Percentiles rank a stretch among this genome's conserved stretches.
Evolutionary conservation across 129 eudicot genomes (phyloP).

Genomic region (Sambucus nigra): DNA sequence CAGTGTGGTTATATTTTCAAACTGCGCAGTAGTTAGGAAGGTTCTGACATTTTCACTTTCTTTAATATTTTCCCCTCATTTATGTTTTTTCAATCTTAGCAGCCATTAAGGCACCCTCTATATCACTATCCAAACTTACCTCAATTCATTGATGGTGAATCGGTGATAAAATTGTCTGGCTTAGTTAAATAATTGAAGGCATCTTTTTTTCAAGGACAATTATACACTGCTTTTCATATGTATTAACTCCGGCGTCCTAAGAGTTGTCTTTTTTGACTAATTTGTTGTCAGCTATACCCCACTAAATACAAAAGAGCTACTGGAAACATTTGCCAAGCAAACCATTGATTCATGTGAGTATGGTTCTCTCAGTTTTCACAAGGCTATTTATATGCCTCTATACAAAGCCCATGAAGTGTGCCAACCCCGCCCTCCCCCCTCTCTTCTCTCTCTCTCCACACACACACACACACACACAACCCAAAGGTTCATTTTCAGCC

Average conservation of each 20-base stretch:
- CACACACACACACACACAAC: too few relatives aligned
- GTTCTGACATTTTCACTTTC: too few relatives aligned
- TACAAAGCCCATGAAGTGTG: not conserved
- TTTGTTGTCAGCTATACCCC: constrained; percentile 67
- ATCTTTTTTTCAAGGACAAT: not conserved
- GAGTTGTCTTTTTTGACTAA: constrained; percentile 6
- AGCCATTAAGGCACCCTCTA: not conserved
- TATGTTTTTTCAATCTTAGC: not conserved
- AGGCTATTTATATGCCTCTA: not conserved
- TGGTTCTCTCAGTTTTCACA: not conserved
- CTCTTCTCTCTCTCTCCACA: too few relatives aligned
- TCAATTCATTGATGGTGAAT: too few relatives aligned
- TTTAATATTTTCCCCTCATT: too few relatives aligned
- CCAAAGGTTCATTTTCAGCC: not conserved
- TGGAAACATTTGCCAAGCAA: constrained; percentile 62
- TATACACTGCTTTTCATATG: not conserved
- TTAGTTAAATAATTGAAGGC: not conserved
- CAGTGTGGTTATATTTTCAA: too few relatives aligned
- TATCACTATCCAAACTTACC: not conserved
- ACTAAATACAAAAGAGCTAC: constrained; percentile 65
- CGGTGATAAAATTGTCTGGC: not conserved
- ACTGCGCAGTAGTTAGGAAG: too few relatives aligned
- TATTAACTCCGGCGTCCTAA: not conserved
- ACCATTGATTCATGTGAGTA: constrained; percentile 81
- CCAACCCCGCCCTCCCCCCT: too few relatives aligned